Evolutionary conservation across 164 flowering plant species (phyloP), one percentile per base, ranked within the genome.

Genomic region (Macadamia tetraphylla): DNA sequence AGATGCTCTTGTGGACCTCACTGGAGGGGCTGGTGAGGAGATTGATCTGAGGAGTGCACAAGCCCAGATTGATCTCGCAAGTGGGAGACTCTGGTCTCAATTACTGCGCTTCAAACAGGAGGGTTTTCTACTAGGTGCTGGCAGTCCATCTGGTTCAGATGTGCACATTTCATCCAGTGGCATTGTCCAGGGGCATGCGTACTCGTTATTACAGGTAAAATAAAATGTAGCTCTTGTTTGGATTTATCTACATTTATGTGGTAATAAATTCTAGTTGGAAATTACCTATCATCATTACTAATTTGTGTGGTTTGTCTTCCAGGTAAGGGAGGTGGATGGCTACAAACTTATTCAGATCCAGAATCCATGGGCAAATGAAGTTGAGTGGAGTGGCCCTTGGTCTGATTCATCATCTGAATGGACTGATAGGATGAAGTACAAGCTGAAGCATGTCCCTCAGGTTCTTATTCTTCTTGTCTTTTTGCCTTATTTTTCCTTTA

Each of bases 341-440:
- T 89, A 95, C 77, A 92, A 88, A 76, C 97, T 95, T 78, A 89
- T 95, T 69, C 99, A 95, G 75, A 85, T 95, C 62, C 87, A 98
- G 67, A 95, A 95, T 72, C 99, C 99, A 59, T 95, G 99, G 99
- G 99, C 99, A 31, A 95, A 87, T 83, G 99, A 95, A 74, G 97
- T 92, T 65, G 99, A 95, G 78, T 95, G 99, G 99, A 95, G 89
- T 77, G 99, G 99, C 9, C 97, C 98, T 55, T 95, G 99, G 99
- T 89, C 98, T 18, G 99, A 95, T 75, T 81, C 91, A 66, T 92
- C 99, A 14, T 84, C 90, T 46, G 98, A 95, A 70, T 95, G 99
- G 99, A 89, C 94, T 53, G 99, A 92, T 70, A 80, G 99, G 73
- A 88, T 95, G 90, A 91, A 76, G 76, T 96, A 95, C 86, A 95